Base-by-base conservation (phyloP, 176 grass and related monocot species). In the Rhipidocladum racemiflorum region DNA sequence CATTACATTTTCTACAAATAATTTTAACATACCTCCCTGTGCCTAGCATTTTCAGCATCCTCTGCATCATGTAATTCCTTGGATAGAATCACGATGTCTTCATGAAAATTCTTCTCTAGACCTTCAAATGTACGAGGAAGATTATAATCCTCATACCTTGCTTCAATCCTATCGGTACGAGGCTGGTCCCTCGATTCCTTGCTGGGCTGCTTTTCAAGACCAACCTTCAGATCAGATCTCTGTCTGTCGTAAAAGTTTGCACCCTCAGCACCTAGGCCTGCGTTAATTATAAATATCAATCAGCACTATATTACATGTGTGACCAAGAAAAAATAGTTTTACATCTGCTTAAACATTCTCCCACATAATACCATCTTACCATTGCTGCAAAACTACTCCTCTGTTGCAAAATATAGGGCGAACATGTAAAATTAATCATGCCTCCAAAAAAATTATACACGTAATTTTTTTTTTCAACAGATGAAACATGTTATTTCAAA, bases 1-100 rank as follows among this genome's bases (percentile, higher is more conserved):
- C 48, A 42, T 35, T 29, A 21, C 3, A 25, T 76, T 36, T 76
- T 77, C 14, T 60, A 49, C 15, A 80, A 17, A 23, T 76, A 60
- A 42, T 61, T 83, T 83, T 68, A 23, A 36, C 63, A 40, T 93
- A 99, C 97, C 93, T 89, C 91, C 75, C 77, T 91, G 83, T 99
- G 93, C 40, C 93, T 94, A 39, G 85, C 76, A 71, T 91, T 87
- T 93, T 99, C 97, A 28, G 73, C 82, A 91, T 94, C 89, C 80
- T 99, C 91, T 53, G 91, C 89, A 67, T 90, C 89, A 38, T 94
- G 87, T 30, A 93, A 85, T 87, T 99, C 97, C 86, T 99, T 96
- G 13, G 90, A 68, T 80, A 99, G 74, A 40, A 77, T 87, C 43
- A 84, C 56, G 34, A 96, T 70, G 55, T 99, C 97, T 82, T 96